Conservation (phyloP, 169 alveolate genomes). For the Plasmodium blacklocki region DNA sequence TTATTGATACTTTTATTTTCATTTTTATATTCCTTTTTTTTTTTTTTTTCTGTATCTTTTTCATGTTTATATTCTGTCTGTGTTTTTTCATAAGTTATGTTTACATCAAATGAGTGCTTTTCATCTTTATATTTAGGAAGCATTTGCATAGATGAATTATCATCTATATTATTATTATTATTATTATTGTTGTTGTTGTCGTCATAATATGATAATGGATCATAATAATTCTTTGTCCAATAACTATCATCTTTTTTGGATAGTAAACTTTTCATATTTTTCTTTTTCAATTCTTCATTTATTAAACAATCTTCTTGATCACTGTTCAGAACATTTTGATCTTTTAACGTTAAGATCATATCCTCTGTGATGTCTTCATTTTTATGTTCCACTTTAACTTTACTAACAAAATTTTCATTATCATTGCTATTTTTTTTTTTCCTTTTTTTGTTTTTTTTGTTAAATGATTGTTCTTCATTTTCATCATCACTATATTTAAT, state of each 20-base stretch:
- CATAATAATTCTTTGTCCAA: constrained; percentile 62
- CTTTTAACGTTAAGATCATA: constrained; percentile 60
- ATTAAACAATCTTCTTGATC: constrained; percentile 60
- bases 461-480: constrained; percentile 16
- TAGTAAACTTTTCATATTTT: constrained; percentile 29
- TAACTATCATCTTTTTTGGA: constrained; percentile 48
- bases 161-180: constrained; percentile 9
- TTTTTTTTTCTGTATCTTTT: background rate
- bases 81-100: constrained; percentile 21
- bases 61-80: constrained; percentile 6
- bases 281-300: constrained; percentile 65
- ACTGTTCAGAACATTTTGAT: constrained; percentile 19
- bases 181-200: constrained; percentile 14
- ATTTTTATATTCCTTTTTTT: background rate
- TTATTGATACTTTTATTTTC: background rate
- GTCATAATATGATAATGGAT: constrained; percentile 57
- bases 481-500: constrained; percentile 68
- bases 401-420: background rate
- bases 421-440: constrained; percentile 29
- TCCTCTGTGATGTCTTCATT: constrained; percentile 52
- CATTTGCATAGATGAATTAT: constrained; percentile 30
- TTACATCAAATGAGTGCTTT: constrained; percentile 31
- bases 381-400: constrained; percentile 62
- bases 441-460: background rate
- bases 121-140: constrained; percentile 50